Evolutionary conservation across 164 flowering plant species (phyloP).

Genomic region (Vitis rupestris): DNA sequence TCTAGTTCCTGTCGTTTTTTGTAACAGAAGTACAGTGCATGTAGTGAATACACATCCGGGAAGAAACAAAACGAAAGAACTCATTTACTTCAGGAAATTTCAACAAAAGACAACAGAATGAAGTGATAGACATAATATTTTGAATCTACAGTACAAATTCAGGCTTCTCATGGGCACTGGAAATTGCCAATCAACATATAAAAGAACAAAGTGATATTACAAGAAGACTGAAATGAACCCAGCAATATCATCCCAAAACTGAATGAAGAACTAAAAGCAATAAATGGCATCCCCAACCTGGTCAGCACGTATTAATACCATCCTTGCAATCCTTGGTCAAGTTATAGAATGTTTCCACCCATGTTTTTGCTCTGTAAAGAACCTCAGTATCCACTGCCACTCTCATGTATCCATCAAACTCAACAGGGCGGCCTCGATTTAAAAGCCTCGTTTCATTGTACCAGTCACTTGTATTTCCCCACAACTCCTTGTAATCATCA

Average conservation of each 20-base stretch:
- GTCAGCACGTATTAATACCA: slow-evolving; percentile 87
- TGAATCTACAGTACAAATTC: slow-evolving; percentile 8
- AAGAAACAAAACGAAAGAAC: neutral
- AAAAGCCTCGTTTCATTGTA: slow-evolving; percentile 73
- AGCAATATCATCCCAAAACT: slow-evolving; percentile 2
- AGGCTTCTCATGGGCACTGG: slow-evolving; percentile 2
- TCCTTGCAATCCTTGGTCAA: slow-evolving; percentile 94
- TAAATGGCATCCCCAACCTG: slow-evolving; percentile 19
- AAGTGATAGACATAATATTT: neutral
- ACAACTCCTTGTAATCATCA: slow-evolving; percentile 79
- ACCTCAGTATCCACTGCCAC: slow-evolving; percentile 95
- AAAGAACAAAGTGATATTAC: slow-evolving; percentile 7
- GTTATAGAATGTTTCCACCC: slow-evolving; percentile 85
- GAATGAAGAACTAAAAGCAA: slow-evolving; percentile 5
- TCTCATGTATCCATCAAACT: slow-evolving; percentile 96
- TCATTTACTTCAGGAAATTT: neutral
- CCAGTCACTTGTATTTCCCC: slow-evolving; percentile 92
- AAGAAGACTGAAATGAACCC: neutral
- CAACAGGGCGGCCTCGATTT: slow-evolving; percentile 70
- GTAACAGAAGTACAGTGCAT: neutral
- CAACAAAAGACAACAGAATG: neutral
- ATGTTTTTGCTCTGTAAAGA: slow-evolving; percentile 73
- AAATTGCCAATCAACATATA: neutral
- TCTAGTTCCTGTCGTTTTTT: neutral
- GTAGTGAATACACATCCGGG: neutral